Evolutionary conservation across 306 rosid genomes (phyloP), one percentile per base, ranked within the genome.

Genomic region (Vigna reflexopilosa): DNA sequence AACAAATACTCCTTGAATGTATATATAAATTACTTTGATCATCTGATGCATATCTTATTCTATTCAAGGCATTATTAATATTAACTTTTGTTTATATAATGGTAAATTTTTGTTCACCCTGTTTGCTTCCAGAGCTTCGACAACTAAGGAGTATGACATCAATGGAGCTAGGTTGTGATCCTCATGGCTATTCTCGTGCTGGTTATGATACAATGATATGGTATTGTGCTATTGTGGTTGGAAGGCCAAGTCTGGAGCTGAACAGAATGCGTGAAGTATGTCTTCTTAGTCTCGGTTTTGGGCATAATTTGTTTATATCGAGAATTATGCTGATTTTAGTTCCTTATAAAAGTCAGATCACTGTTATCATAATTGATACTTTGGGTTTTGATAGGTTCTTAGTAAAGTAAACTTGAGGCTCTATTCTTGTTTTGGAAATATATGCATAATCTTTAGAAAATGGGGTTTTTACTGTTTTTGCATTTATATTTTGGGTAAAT

Each of bases 181-280:
- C 98, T 47, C 90, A 13, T 20, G 98, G 98, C 67, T 92, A 88
- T 83, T 95, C 98, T 59, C 96, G 95, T 82, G 97, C 98, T 73
- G 98, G 98, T 86, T 87, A 73, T 15, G 91, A 88, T 77, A 85
- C 91, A 5, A 24, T 67, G 15, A 88, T 91, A 62, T 95, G 98
- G 98, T 95, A 95, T 85, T 95, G 98, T 82, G 98, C 93, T 67
- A 72, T 92, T 72, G 72, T 91, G 73, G 95, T 91, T 45, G 98
- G 98, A 85, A 83, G 97, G 81, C 86, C 82, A 55, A 86, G 98
- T 64, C 78, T 84, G 47, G 91, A 88, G 70, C 87, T 92, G 85
- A 90, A 89, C 84, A 88, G 81, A 84, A 86, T 92, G 96, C 97
- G 98, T 71, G 92, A 88, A 89, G 98, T 92, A 92, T 75, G 95